phyloP scores from a whole-genome alignment of 2,329 filamentous ascomycete genomes.

The Aspergillus sergii region DNA sequence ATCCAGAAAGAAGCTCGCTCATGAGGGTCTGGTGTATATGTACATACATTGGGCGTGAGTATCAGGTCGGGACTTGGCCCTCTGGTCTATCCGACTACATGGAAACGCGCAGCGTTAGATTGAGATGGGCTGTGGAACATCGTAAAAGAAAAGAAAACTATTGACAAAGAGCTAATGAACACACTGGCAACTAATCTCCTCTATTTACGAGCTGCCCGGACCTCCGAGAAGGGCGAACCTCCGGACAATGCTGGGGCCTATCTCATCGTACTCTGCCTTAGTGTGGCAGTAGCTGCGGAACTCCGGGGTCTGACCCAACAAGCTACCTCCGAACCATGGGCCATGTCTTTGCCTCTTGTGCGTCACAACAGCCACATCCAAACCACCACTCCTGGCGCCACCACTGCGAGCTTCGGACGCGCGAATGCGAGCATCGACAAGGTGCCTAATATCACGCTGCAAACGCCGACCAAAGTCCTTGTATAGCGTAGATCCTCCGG shows the following conservation, averaged over 20 bases:
- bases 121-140: background rate
- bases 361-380: conserved; percentile 95
- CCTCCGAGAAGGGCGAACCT: conserved; percentile 92
- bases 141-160: conserved; percentile 25
- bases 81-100: conserved; percentile 9
- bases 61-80: background rate
- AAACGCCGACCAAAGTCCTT: conserved; percentile 96
- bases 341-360: conserved; percentile 97
- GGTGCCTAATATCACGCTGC: conserved; percentile 94
- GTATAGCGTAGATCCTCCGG: conserved; percentile 94
- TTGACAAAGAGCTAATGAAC: conserved; percentile 26
- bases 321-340: conserved; percentile 96
- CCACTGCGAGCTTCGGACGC: conserved; percentile 90
- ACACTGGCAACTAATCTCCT: conserved; percentile 1
- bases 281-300: conserved; percentile 99
- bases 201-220: conserved; percentile 63
- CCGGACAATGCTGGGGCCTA: conserved; percentile 91
- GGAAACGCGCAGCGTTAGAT: background rate
- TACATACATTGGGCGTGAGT: conserved; percentile 1
- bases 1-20: background rate
- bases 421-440: conserved; percentile 90
- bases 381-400: conserved; percentile 86
- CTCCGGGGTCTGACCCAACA: conserved; percentile 95
- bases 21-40: background rate
- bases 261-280: conserved; percentile 87